Evolutionary conservation across 2,329 filamentous ascomycete species (phyloP).

Genomic region (Penicillium concentricum): DNA sequence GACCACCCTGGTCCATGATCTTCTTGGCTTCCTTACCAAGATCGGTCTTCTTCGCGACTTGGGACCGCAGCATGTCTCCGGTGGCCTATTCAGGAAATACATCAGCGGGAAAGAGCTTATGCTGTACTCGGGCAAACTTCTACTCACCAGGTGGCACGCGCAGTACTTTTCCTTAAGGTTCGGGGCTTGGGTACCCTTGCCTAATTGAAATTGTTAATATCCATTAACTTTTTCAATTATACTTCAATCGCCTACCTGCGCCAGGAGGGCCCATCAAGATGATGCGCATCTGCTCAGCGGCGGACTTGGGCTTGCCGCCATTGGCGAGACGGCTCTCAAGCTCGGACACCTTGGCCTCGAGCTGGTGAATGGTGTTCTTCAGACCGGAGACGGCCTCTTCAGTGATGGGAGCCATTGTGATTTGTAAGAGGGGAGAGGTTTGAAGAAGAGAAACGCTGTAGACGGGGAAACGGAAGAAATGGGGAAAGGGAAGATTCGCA

Average conservation of each 20-base stretch:
- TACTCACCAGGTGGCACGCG: constrained; percentile 88
- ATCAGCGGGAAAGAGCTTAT: constrained; percentile 12
- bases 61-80: constrained; percentile 97
- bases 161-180: constrained; percentile 98
- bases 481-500: constrained; percentile 31
- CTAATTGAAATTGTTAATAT: constrained; percentile 50
- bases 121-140: neutral
- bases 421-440: constrained; percentile 18
- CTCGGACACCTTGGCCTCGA: constrained; percentile 82
- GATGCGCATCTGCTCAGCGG: constrained; percentile 76
- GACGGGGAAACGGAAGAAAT: constrained; percentile 21
- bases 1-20: constrained; percentile 98
- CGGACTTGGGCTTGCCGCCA: constrained; percentile 50
- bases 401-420: constrained; percentile 82
- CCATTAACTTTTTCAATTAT: neutral
- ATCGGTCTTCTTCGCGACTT: constrained; percentile 95
- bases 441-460: constrained; percentile 16
- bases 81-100: constrained; percentile 66
- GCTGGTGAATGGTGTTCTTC: constrained; percentile 76
- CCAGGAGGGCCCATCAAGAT: constrained; percentile 96
- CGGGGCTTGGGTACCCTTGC: constrained; percentile 97
- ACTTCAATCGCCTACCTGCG: constrained; percentile 64
- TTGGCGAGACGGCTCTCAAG: constrained; percentile 70
- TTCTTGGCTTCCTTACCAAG: constrained; percentile 97
- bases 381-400: constrained; percentile 77